Conservation (phyloP, 2,329 filamentous ascomycete genomes). For the Pseudogymnoascus sp. region DNA sequence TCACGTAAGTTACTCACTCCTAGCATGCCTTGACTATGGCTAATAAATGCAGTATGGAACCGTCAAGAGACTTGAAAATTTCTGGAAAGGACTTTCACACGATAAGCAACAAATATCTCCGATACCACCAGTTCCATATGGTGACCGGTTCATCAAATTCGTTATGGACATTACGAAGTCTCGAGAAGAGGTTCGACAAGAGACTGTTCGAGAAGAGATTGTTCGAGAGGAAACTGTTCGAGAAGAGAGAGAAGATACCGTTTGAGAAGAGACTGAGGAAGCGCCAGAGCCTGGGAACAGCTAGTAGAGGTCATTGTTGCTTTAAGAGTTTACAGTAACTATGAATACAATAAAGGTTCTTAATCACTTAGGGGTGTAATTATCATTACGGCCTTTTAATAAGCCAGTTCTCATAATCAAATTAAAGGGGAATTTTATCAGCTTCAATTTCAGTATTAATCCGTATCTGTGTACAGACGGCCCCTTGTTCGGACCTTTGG, state of each 20-base stretch:
- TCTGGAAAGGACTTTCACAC: slow-evolving; percentile 87
- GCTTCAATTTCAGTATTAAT: neutral
- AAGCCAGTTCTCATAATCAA: neutral
- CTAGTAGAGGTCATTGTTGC: neutral
- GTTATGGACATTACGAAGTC: slow-evolving; percentile 88
- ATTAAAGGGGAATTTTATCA: neutral
- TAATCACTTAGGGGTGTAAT: neutral
- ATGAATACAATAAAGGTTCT: neutral
- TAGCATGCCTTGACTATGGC: neutral
- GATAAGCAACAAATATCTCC: slow-evolving; percentile 87
- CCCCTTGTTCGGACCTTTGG: neutral
- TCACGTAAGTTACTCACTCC: slow-evolving; percentile 58
- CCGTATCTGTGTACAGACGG: neutral
- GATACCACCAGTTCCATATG: slow-evolving; percentile 82
- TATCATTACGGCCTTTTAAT: neutral
- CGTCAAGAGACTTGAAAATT: slow-evolving; percentile 90
- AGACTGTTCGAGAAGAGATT: neutral
- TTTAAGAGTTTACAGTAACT: neutral
- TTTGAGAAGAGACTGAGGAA: neutral
- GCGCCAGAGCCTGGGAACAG: neutral
- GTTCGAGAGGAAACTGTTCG: neutral
- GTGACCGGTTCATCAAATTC: slow-evolving; percentile 89
- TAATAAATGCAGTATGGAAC: slow-evolving; percentile 67
- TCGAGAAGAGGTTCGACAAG: slow-evolving; percentile 56
- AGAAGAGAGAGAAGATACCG: neutral